phyloP scores from a whole-genome alignment of 768 basidiomycete species.

The Suillus subalutaceus region DNA sequence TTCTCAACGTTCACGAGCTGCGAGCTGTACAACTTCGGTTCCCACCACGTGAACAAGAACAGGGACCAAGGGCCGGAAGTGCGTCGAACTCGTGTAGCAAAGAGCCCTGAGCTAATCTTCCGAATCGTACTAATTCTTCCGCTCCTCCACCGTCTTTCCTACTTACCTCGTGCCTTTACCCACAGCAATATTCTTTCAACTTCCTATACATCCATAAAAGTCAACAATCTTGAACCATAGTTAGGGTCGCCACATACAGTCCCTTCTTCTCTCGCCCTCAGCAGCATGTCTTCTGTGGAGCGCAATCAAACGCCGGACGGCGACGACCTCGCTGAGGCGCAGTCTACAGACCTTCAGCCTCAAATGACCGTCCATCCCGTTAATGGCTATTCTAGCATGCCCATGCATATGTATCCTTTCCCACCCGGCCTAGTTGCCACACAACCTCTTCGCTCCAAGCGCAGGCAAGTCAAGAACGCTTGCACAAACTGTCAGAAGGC shows the following conservation, averaged over 20 bases:
- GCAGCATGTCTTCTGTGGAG: constrained; percentile 40
- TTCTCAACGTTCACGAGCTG: constrained; percentile 19
- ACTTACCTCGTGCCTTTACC: constrained; percentile 12
- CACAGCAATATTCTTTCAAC: constrained; percentile 13
- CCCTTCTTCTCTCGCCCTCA: constrained; percentile 37
- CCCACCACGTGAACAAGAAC: constrained; percentile 37
- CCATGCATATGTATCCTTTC: constrained; percentile 75
- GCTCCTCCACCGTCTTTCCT: constrained; percentile 21
- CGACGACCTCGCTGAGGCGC: constrained; percentile 40
- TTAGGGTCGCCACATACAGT: constrained; percentile 38
- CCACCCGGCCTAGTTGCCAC: constrained; percentile 48
- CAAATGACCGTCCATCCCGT: constrained; percentile 55
- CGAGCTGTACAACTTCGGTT: constrained; percentile 32
- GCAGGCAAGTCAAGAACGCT: constrained; percentile 88
- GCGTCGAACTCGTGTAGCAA: constrained; percentile 41
- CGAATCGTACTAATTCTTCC: constrained; percentile 31
- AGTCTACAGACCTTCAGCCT: constrained; percentile 43
- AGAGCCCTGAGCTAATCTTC: constrained; percentile 37
- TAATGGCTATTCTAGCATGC: constrained; percentile 51
- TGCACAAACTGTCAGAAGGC: constrained; percentile 91
- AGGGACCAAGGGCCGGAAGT: constrained; percentile 35
- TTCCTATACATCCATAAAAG: constrained; percentile 16
- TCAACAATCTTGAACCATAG: constrained; percentile 18
- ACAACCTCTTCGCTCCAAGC: constrained; percentile 68
- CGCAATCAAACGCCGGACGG: constrained; percentile 43